phyloP scores from a whole-genome alignment of 208 protist species.

The Trypanosoma platydactyli region DNA sequence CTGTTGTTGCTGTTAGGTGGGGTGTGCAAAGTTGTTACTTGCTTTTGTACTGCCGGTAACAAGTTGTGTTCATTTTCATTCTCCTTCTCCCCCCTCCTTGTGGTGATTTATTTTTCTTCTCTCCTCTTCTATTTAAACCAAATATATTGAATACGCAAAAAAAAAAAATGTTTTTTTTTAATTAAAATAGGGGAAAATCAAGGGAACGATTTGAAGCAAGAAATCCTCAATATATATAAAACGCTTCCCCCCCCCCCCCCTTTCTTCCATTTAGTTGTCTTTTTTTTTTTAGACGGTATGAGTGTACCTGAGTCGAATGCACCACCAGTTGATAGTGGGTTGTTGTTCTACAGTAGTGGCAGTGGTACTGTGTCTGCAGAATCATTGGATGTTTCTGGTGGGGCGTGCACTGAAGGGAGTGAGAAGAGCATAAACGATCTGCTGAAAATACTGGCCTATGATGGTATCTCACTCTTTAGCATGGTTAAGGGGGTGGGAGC shows the following conservation, averaged over 20 bases:
- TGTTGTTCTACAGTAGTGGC: slow-evolving; percentile 1
- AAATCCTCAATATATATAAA: neutral
- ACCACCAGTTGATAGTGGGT: neutral
- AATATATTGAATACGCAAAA: too few species aligned
- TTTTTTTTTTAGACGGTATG: slow-evolving; percentile 2
- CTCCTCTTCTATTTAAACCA: too few species aligned
- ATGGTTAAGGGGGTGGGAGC: slow-evolving; percentile 32
- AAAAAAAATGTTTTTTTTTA: too few species aligned
- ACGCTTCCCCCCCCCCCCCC: neutral
- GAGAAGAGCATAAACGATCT: slow-evolving; percentile 5
- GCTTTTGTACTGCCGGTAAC: too few species aligned
- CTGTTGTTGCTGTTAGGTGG: too few species aligned
- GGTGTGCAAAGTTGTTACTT: too few species aligned
- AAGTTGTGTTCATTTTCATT: too few species aligned
- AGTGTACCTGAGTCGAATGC: neutral
- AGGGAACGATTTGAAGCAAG: neutral
- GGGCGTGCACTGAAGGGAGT: neutral
- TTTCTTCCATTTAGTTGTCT: slow-evolving; percentile 6
- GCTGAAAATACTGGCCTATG: slow-evolving; percentile 28
- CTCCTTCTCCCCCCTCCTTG: too few species aligned
- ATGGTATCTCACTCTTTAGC: slow-evolving; percentile 34
- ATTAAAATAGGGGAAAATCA: too few species aligned
- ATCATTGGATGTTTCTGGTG: neutral
- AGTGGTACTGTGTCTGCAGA: neutral
- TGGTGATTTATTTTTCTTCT: too few species aligned